Evolutionary conservation across 306 rosid species (phyloP).

Genomic region (Canavalia gladiata): DNA sequence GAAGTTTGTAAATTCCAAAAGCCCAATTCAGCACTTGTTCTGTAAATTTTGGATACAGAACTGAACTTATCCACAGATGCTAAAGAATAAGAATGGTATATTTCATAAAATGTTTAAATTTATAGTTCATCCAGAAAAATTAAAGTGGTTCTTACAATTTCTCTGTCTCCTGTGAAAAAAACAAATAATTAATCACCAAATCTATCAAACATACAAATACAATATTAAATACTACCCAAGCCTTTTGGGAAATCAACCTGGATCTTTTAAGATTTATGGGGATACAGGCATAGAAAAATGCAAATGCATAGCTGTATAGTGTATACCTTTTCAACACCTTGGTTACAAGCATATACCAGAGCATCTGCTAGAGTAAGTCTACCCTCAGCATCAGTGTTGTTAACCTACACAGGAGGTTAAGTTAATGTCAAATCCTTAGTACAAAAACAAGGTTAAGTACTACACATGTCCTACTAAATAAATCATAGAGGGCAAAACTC

Average conservation of each 20-base stretch:
- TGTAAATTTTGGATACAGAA: slow-evolving; percentile 9
- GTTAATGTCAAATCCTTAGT: slow-evolving; percentile 42
- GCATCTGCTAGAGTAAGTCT: slow-evolving; percentile 99
- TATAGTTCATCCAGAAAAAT: slow-evolving; percentile 12
- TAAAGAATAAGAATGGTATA: slow-evolving; percentile 22
- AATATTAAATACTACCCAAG: neutral
- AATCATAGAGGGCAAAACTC: slow-evolving; percentile 24
- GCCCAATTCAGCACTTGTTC: slow-evolving; percentile 23
- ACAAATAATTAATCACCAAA: slow-evolving; percentile 16
- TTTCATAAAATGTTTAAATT: neutral
- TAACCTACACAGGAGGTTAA: slow-evolving; percentile 69
- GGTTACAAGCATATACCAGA: slow-evolving; percentile 93
- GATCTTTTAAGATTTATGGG: slow-evolving; percentile 21
- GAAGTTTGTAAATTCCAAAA: slow-evolving; percentile 10
- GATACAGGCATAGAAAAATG: slow-evolving; percentile 37
- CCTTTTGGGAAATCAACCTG: neutral
- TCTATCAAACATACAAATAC: neutral
- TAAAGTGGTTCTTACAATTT: slow-evolving; percentile 10
- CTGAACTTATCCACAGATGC: slow-evolving; percentile 16
- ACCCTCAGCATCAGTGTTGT: slow-evolving; percentile 99
- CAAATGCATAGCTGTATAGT: slow-evolving; percentile 34
- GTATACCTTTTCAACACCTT: slow-evolving; percentile 93
- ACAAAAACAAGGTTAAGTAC: slow-evolving; percentile 21
- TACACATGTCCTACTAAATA: slow-evolving; percentile 13
- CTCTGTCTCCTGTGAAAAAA: slow-evolving; percentile 5